These are phyloP conservation scores for Amanita thiersii DNA, from an alignment of 768 basidiomycete genomes.

Conservation along the genomic window DNA sequence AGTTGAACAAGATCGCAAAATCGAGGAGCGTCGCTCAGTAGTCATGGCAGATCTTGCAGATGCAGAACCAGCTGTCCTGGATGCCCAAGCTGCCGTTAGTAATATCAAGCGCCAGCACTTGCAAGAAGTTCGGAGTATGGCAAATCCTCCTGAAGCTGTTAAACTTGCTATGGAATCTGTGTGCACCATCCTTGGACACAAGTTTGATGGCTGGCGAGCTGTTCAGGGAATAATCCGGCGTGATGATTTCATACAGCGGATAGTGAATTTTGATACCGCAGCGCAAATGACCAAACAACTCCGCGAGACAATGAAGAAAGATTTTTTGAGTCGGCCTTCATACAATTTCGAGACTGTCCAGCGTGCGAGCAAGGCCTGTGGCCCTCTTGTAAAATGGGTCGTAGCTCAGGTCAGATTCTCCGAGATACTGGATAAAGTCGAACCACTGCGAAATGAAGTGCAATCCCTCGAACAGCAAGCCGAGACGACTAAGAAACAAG, in stretches of 20 bases:
- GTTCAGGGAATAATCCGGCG: slow-evolving; percentile 94
- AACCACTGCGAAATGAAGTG: slow-evolving; percentile 93
- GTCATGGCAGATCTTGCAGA: slow-evolving; percentile 96
- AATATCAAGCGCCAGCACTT: slow-evolving; percentile 94
- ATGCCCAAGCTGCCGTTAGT: slow-evolving; percentile 93
- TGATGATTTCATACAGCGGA: slow-evolving; percentile 93
- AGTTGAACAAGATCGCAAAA: slow-evolving; percentile 84
- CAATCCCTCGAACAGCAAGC: slow-evolving; percentile 89
- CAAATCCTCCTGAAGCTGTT: slow-evolving; percentile 95
- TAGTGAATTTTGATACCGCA: slow-evolving; percentile 92
- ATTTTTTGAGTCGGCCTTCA: slow-evolving; percentile 83
- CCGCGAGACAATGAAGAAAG: slow-evolving; percentile 86
- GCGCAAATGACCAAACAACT: slow-evolving; percentile 84
- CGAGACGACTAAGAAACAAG: slow-evolving; percentile 92
- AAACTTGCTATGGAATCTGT: slow-evolving; percentile 99
- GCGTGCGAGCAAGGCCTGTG: slow-evolving; percentile 93
- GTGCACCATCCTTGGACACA: slow-evolving; percentile 92
- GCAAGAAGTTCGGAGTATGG: slow-evolving; percentile 96
- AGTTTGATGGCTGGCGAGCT: slow-evolving; percentile 94
- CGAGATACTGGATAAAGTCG: slow-evolving; percentile 94
- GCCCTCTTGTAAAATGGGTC: slow-evolving; percentile 97
- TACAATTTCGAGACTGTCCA: slow-evolving; percentile 96
- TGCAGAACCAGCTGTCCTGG: slow-evolving; percentile 93
- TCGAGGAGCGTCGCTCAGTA: slow-evolving; percentile 78
- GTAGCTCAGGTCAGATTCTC: slow-evolving; percentile 96